Conservation (phyloP, 208 protist genomes). For the Acanthamoeba pearcei region DNA sequence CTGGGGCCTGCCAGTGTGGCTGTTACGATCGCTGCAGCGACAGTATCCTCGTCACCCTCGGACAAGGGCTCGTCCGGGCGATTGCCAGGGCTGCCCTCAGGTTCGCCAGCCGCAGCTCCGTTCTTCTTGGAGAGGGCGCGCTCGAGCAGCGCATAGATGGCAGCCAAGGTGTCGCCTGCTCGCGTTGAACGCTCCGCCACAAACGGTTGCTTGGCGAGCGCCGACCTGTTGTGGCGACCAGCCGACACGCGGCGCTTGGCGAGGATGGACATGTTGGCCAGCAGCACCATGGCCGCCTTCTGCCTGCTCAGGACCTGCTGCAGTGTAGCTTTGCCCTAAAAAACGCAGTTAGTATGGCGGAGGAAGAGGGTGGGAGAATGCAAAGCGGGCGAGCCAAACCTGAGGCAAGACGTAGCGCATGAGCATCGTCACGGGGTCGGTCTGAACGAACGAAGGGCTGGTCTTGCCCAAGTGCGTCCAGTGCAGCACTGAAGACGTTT, state of each 20-base stretch:
- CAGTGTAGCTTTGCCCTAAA: slow-evolving; percentile 25
- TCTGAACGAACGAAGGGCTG: slow-evolving; percentile 53
- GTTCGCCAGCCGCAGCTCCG: background rate
- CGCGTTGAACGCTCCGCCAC: background rate
- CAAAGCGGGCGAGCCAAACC: background rate
- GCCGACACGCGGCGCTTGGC: slow-evolving; percentile 33
- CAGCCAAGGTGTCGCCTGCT: slow-evolving; percentile 10
- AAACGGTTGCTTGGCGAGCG: background rate
- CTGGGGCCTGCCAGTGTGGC: background rate
- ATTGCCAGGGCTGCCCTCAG: background rate
- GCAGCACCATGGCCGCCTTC: slow-evolving; percentile 49
- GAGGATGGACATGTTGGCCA: slow-evolving; percentile 53
- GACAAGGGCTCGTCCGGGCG: background rate
- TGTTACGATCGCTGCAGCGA: background rate
- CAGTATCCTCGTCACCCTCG: background rate
- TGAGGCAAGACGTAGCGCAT: slow-evolving; percentile 57
- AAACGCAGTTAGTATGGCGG: background rate
- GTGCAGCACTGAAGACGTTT: background rate
- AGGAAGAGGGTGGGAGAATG: background rate
- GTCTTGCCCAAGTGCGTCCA: slow-evolving; percentile 62
- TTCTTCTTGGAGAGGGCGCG: slow-evolving; percentile 9
- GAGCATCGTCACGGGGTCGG: slow-evolving; percentile 57
- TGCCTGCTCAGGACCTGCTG: slow-evolving; percentile 27
- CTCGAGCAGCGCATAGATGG: slow-evolving; percentile 29
- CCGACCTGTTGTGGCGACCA: background rate